These are phyloP conservation scores for Ceriops zippeliana DNA, from an alignment of 345 rosid genomes.

Conservation along the genomic window DNA sequence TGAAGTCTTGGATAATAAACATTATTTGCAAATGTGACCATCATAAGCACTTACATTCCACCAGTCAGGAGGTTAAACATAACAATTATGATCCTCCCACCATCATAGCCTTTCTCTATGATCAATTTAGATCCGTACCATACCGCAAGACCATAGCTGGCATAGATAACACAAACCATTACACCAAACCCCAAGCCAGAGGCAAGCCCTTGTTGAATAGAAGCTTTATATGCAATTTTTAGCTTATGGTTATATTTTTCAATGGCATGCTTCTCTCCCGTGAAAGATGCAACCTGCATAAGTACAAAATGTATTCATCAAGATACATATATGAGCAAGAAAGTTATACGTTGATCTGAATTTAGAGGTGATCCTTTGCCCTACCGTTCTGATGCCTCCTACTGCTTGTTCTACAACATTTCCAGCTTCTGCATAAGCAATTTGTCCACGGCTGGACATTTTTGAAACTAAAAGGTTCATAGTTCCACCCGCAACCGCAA, in stretches of 20 bases:
- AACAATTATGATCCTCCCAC: conserved; percentile 69
- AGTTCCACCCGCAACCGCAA: conserved; percentile 51
- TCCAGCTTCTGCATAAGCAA: conserved; percentile 85
- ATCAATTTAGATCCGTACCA: conserved; percentile 77
- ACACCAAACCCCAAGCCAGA: conserved; percentile 70
- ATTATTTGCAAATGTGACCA: background rate
- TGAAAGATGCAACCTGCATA: conserved; percentile 66
- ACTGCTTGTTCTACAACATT: conserved; percentile 81
- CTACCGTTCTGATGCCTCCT: conserved; percentile 79
- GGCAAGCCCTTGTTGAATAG: conserved; percentile 59
- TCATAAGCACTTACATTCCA: conserved; percentile 58
- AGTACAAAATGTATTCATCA: background rate
- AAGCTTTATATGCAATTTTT: conserved; percentile 49
- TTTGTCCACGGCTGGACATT: conserved; percentile 70
- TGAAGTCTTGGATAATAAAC: background rate
- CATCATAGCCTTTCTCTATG: conserved; percentile 57
- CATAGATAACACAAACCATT: conserved; percentile 42
- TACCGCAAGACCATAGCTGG: conserved; percentile 55
- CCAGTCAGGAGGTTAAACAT: conserved; percentile 64
- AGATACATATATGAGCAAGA: background rate
- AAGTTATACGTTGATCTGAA: background rate
- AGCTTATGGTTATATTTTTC: conserved; percentile 57
- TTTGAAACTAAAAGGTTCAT: conserved; percentile 45
- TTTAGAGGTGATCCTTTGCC: conserved; percentile 4
- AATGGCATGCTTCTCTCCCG: conserved; percentile 75